Percentiles rank a stretch among this genome's conserved stretches.
These are phyloP conservation scores for Trichophyton rubrum DNA, from an alignment of 2,329 filamentous ascomycete species.

Conservation along the genomic window DNA sequence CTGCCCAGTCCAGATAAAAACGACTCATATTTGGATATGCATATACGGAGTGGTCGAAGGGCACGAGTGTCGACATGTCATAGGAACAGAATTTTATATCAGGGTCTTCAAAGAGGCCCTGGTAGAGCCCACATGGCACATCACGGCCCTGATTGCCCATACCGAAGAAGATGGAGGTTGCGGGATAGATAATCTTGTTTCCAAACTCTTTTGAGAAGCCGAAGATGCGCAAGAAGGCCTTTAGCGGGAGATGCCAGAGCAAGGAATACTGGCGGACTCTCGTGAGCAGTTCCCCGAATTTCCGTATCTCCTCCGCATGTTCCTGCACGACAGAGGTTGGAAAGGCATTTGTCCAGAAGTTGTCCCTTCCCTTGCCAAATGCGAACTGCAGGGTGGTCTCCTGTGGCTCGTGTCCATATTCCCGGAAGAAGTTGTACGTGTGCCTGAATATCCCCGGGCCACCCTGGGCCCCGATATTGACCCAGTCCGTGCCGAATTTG, in stretches of 20 bases:
- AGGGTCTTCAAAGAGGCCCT: slow-evolving; percentile 46
- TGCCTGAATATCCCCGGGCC: slow-evolving; percentile 50
- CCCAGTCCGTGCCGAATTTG: slow-evolving; percentile 46
- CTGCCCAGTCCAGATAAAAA: slow-evolving; percentile 46
- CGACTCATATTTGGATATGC: slow-evolving; percentile 47
- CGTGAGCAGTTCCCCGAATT: slow-evolving; percentile 43
- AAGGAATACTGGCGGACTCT: slow-evolving; percentile 45
- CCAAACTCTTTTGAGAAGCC: slow-evolving; percentile 57
- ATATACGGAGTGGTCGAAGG: slow-evolving; percentile 45
- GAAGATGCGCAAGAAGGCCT: slow-evolving; percentile 53
- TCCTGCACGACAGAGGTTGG: slow-evolving; percentile 43
- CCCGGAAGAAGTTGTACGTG: slow-evolving; percentile 49
- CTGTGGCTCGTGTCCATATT: slow-evolving; percentile 45
- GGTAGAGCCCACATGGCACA: slow-evolving; percentile 56
- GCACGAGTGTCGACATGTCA: slow-evolving; percentile 42
- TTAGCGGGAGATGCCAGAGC: slow-evolving; percentile 47
- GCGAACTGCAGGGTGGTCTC: slow-evolving; percentile 48
- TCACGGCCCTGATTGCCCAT: slow-evolving; percentile 64
- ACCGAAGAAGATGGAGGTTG: slow-evolving; percentile 61
- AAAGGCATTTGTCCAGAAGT: slow-evolving; percentile 52
- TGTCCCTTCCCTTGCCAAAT: slow-evolving; percentile 45
- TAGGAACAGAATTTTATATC: slow-evolving; percentile 51
- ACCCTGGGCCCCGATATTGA: slow-evolving; percentile 52
- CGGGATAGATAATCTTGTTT: slow-evolving; percentile 57
- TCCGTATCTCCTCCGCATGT: slow-evolving; percentile 44